Evolutionary conservation across 228 moss, liverwort and hornwort genomes (phyloP).

Genomic region (Sphagnum fallax): DNA sequence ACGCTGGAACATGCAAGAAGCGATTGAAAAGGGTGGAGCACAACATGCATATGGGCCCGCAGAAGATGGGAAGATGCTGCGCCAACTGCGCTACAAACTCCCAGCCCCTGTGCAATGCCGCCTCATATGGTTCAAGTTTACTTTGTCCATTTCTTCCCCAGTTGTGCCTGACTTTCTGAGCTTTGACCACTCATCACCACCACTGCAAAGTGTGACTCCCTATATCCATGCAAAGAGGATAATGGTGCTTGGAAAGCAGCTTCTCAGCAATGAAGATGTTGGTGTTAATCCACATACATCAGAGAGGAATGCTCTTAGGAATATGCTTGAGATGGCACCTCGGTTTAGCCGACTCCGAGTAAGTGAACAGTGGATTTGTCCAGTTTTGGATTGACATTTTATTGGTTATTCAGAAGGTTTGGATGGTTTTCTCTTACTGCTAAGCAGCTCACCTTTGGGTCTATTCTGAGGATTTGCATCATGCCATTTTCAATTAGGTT

Average conservation of each 20-base stretch:
- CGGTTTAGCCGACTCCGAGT: slow-evolving; percentile 54
- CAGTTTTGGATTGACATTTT: not conserved
- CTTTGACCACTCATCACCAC: slow-evolving; percentile 43
- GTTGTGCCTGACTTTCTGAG: slow-evolving; percentile 67
- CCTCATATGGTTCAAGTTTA: slow-evolving; percentile 74
- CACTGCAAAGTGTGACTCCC: slow-evolving; percentile 16
- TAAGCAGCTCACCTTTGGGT: not conserved
- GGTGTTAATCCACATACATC: slow-evolving; percentile 38
- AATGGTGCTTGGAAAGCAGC: slow-evolving; percentile 62
- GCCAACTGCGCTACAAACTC: slow-evolving; percentile 63
- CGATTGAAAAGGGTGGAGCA: slow-evolving; percentile 28
- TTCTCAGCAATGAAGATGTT: slow-evolving; percentile 43
- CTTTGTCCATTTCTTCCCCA: slow-evolving; percentile 31
- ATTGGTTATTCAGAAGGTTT: not conserved
- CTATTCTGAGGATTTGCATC: not conserved
- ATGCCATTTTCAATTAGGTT: slow-evolving; percentile 29
- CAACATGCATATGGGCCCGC: slow-evolving; percentile 36
- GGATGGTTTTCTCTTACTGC: not conserved
- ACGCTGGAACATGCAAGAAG: slow-evolving; percentile 67
- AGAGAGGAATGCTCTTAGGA: slow-evolving; percentile 53
- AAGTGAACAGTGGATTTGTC: not conserved
- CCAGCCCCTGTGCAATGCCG: slow-evolving; percentile 58
- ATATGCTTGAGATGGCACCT: slow-evolving; percentile 48
- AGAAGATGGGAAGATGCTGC: slow-evolving; percentile 29
- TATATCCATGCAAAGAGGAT: slow-evolving; percentile 80